Evolutionary conservation across 164 flowering plant genomes (phyloP), one percentile per base, ranked within the genome.

Genomic region (Annona squamosa): DNA sequence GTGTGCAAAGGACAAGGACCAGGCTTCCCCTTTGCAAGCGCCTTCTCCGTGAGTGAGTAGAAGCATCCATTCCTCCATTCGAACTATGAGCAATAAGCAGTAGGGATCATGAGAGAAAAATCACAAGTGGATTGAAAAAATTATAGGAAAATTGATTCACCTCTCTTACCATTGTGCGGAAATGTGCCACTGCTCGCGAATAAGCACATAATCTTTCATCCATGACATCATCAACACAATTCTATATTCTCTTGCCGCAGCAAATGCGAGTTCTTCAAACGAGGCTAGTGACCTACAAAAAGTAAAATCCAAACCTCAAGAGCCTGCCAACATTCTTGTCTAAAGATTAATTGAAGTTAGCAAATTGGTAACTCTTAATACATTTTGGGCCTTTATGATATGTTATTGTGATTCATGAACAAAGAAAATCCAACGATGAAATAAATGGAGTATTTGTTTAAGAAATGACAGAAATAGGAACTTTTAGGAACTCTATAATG

Each of bases 131-230:
- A n/a, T 63, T 37, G 18, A 63, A 3, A 63, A 2, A 12, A 46
- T 44, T 52, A 12, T 5, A 1, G 9, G 13, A n/a, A n/a, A 3
- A 52, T 52, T 10, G 6, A 26, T 5, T 69, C 48, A 95, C 99
- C 97, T 96, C 99, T 77, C 93, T 96, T 66, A 91, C 97, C 3
- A 97, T 98, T 1, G 97, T 96, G 41, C 98, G 99, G 70, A 93
- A 96, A 74, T 96, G 97, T 5, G 95, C 87, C 57, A 96, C 99
- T 48, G 98, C 89, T 57, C 98, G 81, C 1, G 99, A 87, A 81
- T 96, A 96, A 52, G 99, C 97, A 82, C 97, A 91, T 76, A 96
- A 76, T 73, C 98, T 85, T 4, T 90, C 95, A 68, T 71, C 84
- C 77, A 82, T 79, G 48, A 73, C 75, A 48, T 77, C 78, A 44